phyloP scores from a whole-genome alignment of 257 asterid genomes.

The Parsonsia alboflavescens region DNA sequence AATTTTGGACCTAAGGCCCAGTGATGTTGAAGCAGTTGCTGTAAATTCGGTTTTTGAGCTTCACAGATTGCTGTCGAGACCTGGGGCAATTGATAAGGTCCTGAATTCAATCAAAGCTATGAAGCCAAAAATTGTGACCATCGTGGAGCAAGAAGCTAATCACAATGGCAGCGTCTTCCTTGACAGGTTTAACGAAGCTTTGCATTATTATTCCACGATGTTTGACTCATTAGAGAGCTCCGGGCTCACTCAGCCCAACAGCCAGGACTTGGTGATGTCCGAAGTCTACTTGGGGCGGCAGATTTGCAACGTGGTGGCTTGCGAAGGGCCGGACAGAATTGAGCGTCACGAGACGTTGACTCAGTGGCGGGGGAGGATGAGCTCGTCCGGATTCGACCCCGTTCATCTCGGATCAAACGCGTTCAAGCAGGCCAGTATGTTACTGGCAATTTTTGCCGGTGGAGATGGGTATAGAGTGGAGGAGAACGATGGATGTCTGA shows the following conservation, averaged over 20 bases:
- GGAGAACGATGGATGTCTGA: conserved; percentile 72
- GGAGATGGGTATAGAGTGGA: conserved; percentile 82
- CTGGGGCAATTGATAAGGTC: conserved; percentile 54
- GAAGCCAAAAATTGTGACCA: conserved; percentile 61
- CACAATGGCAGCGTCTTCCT: conserved; percentile 56
- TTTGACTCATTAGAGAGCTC: conserved; percentile 83
- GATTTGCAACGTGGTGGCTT: conserved; percentile 86
- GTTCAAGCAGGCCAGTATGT: conserved; percentile 79
- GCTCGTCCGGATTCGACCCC: conserved; percentile 55
- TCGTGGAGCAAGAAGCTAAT: conserved; percentile 80
- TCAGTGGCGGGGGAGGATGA: conserved; percentile 71
- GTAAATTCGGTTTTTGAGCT: conserved; percentile 83
- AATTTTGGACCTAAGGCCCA: conserved; percentile 44
- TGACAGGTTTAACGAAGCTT: conserved; percentile 77
- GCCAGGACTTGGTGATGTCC: conserved; percentile 65
- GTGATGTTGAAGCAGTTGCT: conserved; percentile 54
- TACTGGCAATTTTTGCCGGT: conserved; percentile 65
- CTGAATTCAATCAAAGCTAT: conserved; percentile 42
- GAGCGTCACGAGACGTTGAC: conserved; percentile 77
- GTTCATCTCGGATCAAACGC: conserved; percentile 81
- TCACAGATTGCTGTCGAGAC: conserved; percentile 49
- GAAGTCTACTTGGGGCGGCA: conserved; percentile 73
- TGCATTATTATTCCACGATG: conserved; percentile 85
- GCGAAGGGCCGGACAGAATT: conserved; percentile 69
- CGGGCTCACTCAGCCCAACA: conserved; percentile 40